These are phyloP conservation scores for Ogataea nonfermentans DNA, from an alignment of 805 yeast genomes.

Conservation along the genomic window DNA sequence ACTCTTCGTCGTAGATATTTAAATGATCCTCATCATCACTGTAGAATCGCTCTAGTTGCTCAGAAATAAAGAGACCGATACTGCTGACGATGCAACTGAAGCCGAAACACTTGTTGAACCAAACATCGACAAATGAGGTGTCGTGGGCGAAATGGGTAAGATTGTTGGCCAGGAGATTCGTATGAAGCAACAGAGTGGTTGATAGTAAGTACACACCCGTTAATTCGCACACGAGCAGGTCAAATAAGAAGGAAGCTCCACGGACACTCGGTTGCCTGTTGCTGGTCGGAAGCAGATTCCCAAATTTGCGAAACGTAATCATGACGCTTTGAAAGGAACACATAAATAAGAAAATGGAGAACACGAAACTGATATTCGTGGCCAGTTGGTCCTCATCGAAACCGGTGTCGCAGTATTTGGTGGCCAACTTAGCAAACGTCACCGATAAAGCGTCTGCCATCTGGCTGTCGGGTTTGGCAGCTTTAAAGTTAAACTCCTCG, in stretches of 20 bases:
- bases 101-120: conserved; percentile 54
- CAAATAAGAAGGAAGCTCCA: conserved; percentile 24
- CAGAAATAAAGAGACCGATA: conserved; percentile 26
- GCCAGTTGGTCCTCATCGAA: conserved; percentile 40
- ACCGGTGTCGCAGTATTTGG: conserved; percentile 26
- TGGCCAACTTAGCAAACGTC: conserved; percentile 42
- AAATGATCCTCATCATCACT: conserved; percentile 23
- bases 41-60: conserved; percentile 25
- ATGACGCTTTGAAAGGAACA: conserved; percentile 66
- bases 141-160: conserved; percentile 38
- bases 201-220: conserved; percentile 52
- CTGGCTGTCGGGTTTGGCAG: conserved; percentile 3
- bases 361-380: conserved; percentile 46
- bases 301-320: conserved; percentile 55
- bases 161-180: conserved; percentile 44
- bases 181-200: conserved; percentile 48
- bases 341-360: conserved; percentile 58
- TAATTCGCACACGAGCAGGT: conserved; percentile 42
- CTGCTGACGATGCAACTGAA: conserved; percentile 39
- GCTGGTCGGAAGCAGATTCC: conserved; percentile 21
- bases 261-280: conserved; percentile 1
- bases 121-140: conserved; percentile 42
- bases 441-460: conserved; percentile 48
- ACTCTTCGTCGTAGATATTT: conserved; percentile 32
- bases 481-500: conserved; percentile 12